These are phyloP conservation scores for Ceratocystis cubensis DNA, from an alignment of 2,329 filamentous ascomycete genomes.

Conservation along the genomic window DNA sequence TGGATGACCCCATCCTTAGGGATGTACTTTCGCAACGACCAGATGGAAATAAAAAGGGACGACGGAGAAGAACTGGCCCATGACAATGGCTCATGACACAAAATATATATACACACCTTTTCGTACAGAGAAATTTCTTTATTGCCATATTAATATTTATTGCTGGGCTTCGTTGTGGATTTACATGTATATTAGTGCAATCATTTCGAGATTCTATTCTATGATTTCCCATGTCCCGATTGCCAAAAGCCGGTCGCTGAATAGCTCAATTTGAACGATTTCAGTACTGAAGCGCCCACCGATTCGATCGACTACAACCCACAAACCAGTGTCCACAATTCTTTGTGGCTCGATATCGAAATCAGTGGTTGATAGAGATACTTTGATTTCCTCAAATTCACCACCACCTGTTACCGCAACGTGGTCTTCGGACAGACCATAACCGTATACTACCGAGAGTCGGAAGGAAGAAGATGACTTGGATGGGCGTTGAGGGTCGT, in stretches of 20 bases:
- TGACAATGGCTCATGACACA: slow-evolving; percentile 22
- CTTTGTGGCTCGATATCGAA: slow-evolving; percentile 60
- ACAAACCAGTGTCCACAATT: slow-evolving; percentile 47
- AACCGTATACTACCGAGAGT: slow-evolving; percentile 59
- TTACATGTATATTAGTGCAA: too few relatives aligned
- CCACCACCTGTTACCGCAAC: slow-evolving; percentile 58
- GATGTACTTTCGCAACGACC: slow-evolving; percentile 77
- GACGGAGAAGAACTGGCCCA: slow-evolving; percentile 52
- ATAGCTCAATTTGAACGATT: slow-evolving; percentile 41
- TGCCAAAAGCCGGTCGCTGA: slow-evolving; percentile 37
- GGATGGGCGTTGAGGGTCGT: slow-evolving; percentile 5
- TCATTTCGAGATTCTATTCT: background rate
- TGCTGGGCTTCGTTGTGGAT: too few relatives aligned
- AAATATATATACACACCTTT: background rate
- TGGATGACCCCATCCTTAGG: slow-evolving; percentile 68
- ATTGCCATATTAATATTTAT: background rate
- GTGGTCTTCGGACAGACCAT: slow-evolving; percentile 53
- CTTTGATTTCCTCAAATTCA: slow-evolving; percentile 56
- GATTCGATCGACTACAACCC: slow-evolving; percentile 72
- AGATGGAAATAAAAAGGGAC: slow-evolving; percentile 69
- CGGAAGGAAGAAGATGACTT: slow-evolving; percentile 47
- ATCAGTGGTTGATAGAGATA: slow-evolving; percentile 56
- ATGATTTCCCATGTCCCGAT: slow-evolving; percentile 33
- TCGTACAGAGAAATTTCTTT: too few relatives aligned
- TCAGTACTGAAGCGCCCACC: slow-evolving; percentile 37